Evolutionary conservation across 106 monocot genomes (phyloP).

Genomic region (Gastrodia elata): DNA sequence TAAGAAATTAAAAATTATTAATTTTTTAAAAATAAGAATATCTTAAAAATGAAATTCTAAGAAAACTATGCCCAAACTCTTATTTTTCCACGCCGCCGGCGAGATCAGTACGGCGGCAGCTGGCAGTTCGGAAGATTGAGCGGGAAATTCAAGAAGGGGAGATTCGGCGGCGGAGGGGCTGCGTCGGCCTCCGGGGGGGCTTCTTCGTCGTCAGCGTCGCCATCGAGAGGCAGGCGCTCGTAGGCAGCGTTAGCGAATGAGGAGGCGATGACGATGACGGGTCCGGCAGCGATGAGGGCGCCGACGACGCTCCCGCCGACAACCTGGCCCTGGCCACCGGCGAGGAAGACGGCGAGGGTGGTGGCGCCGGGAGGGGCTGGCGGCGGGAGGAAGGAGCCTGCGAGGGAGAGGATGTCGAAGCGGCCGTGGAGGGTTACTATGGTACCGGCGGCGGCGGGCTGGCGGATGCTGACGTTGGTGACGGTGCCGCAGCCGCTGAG

Average conservation of each 20-base stretch:
- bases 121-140: not conserved
- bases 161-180: constrained; percentile 13
- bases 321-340: not conserved
- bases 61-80: too few species aligned
- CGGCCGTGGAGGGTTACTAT: not conserved
- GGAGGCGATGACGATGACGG: constrained; percentile 38
- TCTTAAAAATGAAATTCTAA: too few species aligned
- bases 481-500: not conserved
- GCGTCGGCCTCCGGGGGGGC: constrained; percentile 7
- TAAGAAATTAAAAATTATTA: too few species aligned
- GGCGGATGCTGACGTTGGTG: not conserved
- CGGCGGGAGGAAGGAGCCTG: constrained; percentile 1
- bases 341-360: not conserved
- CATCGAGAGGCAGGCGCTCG: constrained; percentile 49
- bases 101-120: not conserved
- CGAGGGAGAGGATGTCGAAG: not conserved
- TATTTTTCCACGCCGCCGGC: too few species aligned
- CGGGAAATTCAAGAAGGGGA: constrained; percentile 25
- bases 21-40: too few species aligned
- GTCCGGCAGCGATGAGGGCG: constrained; percentile 36
- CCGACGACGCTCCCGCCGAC: constrained; percentile 63
- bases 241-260: constrained; percentile 57
- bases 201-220: constrained; percentile 28
- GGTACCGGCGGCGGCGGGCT: not conserved
- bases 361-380: not conserved